Percentiles rank a stretch among this genome's conserved stretches.
Evolutionary conservation across 345 rosid species (phyloP).

Genomic region (Brassica nigra): DNA sequence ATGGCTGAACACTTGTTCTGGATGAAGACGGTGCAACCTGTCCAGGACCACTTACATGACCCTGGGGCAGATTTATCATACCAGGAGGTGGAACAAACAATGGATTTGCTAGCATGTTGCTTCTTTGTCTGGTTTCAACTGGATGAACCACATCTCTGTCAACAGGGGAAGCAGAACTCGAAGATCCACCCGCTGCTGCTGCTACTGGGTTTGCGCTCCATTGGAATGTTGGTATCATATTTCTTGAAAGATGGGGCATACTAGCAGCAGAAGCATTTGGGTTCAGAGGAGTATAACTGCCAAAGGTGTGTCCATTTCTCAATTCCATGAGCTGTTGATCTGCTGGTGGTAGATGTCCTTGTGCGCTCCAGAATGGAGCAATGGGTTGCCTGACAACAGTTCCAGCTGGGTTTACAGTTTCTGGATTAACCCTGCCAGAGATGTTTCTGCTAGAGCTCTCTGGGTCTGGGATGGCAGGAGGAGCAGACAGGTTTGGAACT

Average conservation of each 20-base stretch:
- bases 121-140: constrained; percentile 54
- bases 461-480: constrained; percentile 43
- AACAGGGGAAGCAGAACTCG: constrained; percentile 43
- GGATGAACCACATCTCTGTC: constrained; percentile 43
- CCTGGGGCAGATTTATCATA: constrained; percentile 43
- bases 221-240: constrained; percentile 48
- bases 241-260: constrained; percentile 55
- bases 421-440: constrained; percentile 55
- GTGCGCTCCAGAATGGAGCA: constrained; percentile 46
- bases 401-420: constrained; percentile 40
- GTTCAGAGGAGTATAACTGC: constrained; percentile 40
- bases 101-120: constrained; percentile 54
- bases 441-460: constrained; percentile 65
- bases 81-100: constrained; percentile 55
- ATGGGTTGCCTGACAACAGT: constrained; percentile 47
- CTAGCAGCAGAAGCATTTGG: constrained; percentile 47
- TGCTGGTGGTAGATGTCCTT: constrained; percentile 48
- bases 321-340: constrained; percentile 52
- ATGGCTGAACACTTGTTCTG: constrained; percentile 48
- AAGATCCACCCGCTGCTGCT: constrained; percentile 37
- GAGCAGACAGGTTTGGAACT: constrained; percentile 42
- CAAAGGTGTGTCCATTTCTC: constrained; percentile 45
- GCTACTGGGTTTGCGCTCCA: constrained; percentile 56
- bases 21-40: constrained; percentile 53
- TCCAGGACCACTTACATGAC: constrained; percentile 46